Evolutionary conservation across 1,284 basidiomycete species (phyloP), one percentile per base, ranked within the genome.

Genomic region (Malassezia obtusa): DNA sequence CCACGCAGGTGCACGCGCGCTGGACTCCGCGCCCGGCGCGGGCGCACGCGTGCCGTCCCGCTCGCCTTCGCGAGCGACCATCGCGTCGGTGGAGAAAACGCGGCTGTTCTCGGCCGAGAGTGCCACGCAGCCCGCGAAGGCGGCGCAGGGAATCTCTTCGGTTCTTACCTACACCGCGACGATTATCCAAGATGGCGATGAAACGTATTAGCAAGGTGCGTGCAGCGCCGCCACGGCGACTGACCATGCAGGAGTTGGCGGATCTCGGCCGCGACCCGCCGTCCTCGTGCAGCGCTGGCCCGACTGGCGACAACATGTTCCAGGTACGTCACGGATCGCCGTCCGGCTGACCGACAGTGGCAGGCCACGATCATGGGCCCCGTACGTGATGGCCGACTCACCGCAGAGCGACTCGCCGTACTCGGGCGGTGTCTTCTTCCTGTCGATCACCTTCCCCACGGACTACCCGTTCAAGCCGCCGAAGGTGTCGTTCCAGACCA

Each of bases 401-500:
- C 49, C 2, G 10, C 41, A 58, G 48, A 58, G 59, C 37, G 64
- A 65, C 58, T 68, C 64, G n/a, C 67, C 70, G 0, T 73, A 73
- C 49, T 58, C 61, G 4, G 68, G 67, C n/a, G 70, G 70, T 40
- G 56, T 51, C 11, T 73, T 73, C 39, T 47, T 71, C 50, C 52
- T 74, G 31, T 62, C 65, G 45, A 88, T 92, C 76, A 83, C 81
- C 45, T 91, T 92, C 82, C 67, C 71, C 8, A 70, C 67, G 59
- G 69, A 71, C 63, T 71, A 73, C 61, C 71, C 70, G 30, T 73
- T 73, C 68, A 72, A 73, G 80, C 92, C 94, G 36, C 94, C 94
- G 76, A 96, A 96, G 82, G 89, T 98, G 77, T 87, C 86, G 78
- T 98, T 99, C 79, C 90, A 88, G 68, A 98, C 92, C 74, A 95